phyloP scores from a whole-genome alignment of 2,329 filamentous ascomycete species.

The Talaromyces sp. region DNA sequence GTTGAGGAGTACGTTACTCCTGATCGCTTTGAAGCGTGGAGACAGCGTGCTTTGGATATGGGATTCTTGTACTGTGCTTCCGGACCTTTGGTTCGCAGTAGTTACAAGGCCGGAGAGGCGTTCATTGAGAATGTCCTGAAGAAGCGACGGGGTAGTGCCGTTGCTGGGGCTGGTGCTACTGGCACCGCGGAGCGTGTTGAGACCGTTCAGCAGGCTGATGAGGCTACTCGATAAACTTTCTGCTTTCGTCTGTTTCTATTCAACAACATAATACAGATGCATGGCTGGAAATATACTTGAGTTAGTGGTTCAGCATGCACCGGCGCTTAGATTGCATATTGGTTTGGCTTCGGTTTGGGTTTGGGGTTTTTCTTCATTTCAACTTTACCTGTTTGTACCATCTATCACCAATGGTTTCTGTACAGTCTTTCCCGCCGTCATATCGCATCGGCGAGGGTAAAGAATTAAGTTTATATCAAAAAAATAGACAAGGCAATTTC shows the following conservation, averaged over 20 bases:
- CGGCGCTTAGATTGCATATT: constrained; percentile 24
- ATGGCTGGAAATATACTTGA: constrained; percentile 3
- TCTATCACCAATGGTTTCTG: constrained; percentile 13
- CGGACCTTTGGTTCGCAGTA: constrained; percentile 88
- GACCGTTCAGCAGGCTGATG: constrained; percentile 26
- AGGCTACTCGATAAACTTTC: constrained; percentile 29
- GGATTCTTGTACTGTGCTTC: constrained; percentile 97
- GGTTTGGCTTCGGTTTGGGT: constrained; percentile 16
- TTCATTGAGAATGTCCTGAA: constrained; percentile 98
- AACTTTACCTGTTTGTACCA: constrained; percentile 22
- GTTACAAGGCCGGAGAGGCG: constrained; percentile 96
- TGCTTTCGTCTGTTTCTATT: neutral
- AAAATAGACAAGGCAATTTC: neutral
- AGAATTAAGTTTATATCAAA: neutral
- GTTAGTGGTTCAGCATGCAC: neutral
- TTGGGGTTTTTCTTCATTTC: constrained; percentile 12
- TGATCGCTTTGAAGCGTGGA: constrained; percentile 88
- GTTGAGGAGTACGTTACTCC: constrained; percentile 95
- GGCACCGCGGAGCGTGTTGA: constrained; percentile 28
- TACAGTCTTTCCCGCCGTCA: neutral
- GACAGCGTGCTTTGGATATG: constrained; percentile 84
- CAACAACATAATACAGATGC: constrained; percentile 11
- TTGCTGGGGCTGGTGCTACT: constrained; percentile 23
- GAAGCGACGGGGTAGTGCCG: constrained; percentile 59
- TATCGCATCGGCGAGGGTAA: neutral